Percentiles rank a stretch among this genome's conserved stretches.
These are phyloP conservation scores for Chytriomyces hyalinus DNA, from an alignment of 192 early-diverging fungal species.

Conservation along the genomic window DNA sequence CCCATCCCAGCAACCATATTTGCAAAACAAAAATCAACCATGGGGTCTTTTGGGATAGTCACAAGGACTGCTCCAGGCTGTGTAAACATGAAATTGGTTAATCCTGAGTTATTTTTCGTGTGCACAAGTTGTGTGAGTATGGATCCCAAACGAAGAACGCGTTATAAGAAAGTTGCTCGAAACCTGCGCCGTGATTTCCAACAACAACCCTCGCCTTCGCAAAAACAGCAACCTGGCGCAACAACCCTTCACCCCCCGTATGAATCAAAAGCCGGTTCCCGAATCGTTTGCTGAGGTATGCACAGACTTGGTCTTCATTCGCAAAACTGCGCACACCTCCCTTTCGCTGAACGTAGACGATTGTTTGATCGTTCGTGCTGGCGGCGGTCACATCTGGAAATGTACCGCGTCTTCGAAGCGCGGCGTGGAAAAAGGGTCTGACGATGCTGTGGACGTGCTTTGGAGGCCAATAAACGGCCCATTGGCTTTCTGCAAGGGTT, in stretches of 20 bases:
- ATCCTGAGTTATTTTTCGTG: background rate
- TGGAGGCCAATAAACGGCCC: slow-evolving; percentile 18
- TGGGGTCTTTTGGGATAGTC: slow-evolving; percentile 22
- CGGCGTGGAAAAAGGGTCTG: slow-evolving; percentile 20
- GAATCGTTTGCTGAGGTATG: background rate
- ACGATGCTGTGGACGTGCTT: background rate
- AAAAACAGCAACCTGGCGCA: slow-evolving; percentile 13
- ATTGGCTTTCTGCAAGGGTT: background rate
- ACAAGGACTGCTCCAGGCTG: slow-evolving; percentile 24
- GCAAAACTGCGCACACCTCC: slow-evolving; percentile 22
- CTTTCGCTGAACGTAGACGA: slow-evolving; percentile 12
- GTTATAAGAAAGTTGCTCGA: too few relatives aligned
- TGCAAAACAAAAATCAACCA: slow-evolving; percentile 22
- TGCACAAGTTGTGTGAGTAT: too few relatives aligned
- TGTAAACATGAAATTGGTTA: slow-evolving; percentile 20
- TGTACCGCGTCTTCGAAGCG: background rate
- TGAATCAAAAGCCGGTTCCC: slow-evolving; percentile 4
- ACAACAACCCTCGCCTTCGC: slow-evolving; percentile 27
- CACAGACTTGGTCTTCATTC: slow-evolving; percentile 11
- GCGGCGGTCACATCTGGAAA: slow-evolving; percentile 1
- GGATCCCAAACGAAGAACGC: too few relatives aligned
- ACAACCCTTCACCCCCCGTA: slow-evolving; percentile 9
- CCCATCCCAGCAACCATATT: slow-evolving; percentile 24
- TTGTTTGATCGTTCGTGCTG: background rate
- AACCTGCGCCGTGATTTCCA: slow-evolving; percentile 25